Conservation (phyloP, 1,284 basidiomycete genomes). For the Ceratobasidium theobromae region DNA sequence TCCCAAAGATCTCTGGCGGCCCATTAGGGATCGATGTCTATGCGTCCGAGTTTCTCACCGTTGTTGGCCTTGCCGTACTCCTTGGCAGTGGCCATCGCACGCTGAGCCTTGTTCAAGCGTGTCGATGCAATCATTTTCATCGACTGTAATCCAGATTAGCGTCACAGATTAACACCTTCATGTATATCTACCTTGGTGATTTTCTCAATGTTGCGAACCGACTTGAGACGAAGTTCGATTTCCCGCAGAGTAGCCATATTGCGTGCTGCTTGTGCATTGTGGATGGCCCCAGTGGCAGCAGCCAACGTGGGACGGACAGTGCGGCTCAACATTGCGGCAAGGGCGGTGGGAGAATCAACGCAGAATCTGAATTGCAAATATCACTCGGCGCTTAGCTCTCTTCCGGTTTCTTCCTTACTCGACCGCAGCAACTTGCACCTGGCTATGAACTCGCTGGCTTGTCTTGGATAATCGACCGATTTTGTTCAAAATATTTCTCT, state of each 20-base stretch:
- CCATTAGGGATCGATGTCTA: not conserved
- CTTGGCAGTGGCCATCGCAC: slow-evolving; percentile 93
- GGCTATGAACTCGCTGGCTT: not conserved
- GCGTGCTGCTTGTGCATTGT: slow-evolving; percentile 43
- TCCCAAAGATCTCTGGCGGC: slow-evolving; percentile 72
- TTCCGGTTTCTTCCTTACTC: slow-evolving; percentile 28
- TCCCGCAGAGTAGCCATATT: slow-evolving; percentile 98
- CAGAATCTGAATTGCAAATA: slow-evolving; percentile 24
- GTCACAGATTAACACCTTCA: not conserved
- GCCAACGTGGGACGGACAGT: slow-evolving; percentile 33
- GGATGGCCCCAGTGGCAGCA: slow-evolving; percentile 21
- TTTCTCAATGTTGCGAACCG: slow-evolving; percentile 97
- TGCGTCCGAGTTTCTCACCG: slow-evolving; percentile 56
- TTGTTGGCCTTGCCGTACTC: slow-evolving; percentile 92
- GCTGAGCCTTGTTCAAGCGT: slow-evolving; percentile 93
- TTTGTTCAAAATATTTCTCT: not conserved
- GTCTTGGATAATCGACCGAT: not conserved
- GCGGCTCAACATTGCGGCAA: slow-evolving; percentile 30
- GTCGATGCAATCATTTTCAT: slow-evolving; percentile 99
- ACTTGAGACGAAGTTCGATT: slow-evolving; percentile 96
- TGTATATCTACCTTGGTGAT: slow-evolving; percentile 82
- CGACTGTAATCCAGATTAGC: slow-evolving; percentile 56
- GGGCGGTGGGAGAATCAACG: slow-evolving; percentile 26
- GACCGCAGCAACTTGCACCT: not conserved
- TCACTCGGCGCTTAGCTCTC: slow-evolving; percentile 19